Base-by-base conservation (phyloP, 768 basidiomycete genomes). In the Gymnopilus junonius region DNA sequence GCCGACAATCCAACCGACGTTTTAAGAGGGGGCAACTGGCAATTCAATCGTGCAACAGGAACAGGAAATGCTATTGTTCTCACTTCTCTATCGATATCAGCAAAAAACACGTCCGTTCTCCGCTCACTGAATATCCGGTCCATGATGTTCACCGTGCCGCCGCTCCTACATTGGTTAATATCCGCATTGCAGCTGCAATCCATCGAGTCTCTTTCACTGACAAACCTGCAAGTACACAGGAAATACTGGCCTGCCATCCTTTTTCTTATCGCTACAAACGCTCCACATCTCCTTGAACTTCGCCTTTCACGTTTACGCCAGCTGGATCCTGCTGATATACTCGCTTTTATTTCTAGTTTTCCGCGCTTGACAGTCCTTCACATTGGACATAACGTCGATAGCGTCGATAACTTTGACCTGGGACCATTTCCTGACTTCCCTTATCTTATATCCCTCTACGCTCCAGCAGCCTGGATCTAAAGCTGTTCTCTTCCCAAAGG, bases 91-190 rank as follows among this genome's bases (percentile, higher is more conserved):
- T 54, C 61, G 2, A 45, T 35, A 14, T 23, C 58, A 15, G 69
- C 67, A 20, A 61, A 56, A 31, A 48, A 46, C 11, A 17, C 35
- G 12, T 57, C 66, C 21, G 20, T 48, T 15, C 63, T 72, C 21
- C 61, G 54, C 6, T 54, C 59, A 8, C 51, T 72, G 27, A 64
- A 59, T 2, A 68, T 72, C 32, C 65, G 64, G 42, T 72, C 71
- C 4, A 70, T 67, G 64, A 70, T 72, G 67, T 63, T 70, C 55
- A 50, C 64, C 34, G 65, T 67, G 21, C 71, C 69, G 10, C 71
- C 71, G 10, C 63, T 72, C 23, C 63, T 72, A 8, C 71, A 72
- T 46, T 72, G 71, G 71, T 64, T 65, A n/a, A 61, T 68, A 21
- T 67, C 67, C 6, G 59, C 62, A 8, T 34, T 70, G 29, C 68